Evolutionary conservation across 768 basidiomycete species (phyloP).

Genomic region (Amanita phalloides): DNA sequence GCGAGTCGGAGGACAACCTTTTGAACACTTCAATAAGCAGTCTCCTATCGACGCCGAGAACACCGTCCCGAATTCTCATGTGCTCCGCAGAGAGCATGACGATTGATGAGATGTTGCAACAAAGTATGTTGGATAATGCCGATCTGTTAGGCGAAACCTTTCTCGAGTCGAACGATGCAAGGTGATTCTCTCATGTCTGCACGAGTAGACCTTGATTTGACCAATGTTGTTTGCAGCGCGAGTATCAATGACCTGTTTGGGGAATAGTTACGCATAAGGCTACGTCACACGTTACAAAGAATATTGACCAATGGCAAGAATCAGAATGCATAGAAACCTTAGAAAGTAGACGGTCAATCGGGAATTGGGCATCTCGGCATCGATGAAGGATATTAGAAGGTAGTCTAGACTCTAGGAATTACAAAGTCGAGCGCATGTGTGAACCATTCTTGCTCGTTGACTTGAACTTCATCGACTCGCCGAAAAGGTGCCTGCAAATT

Average conservation of each 20-base stretch:
- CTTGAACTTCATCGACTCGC: too few relatives aligned
- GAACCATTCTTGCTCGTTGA: too few relatives aligned
- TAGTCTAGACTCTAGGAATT: too few relatives aligned
- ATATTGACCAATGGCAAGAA: too few relatives aligned
- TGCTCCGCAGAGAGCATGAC: background rate
- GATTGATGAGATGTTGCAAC: background rate
- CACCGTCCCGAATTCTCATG: background rate
- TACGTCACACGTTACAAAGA: too few relatives aligned
- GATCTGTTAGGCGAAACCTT: background rate
- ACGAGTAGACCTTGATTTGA: background rate
- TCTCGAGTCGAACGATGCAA: background rate
- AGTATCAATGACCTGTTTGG: background rate
- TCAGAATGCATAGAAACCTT: too few relatives aligned
- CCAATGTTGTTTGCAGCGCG: background rate
- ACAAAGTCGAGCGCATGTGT: too few relatives aligned
- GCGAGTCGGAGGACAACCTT: background rate
- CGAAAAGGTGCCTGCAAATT: too few relatives aligned
- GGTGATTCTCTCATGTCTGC: background rate
- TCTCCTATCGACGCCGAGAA: background rate
- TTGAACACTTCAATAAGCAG: background rate
- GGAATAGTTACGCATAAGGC: background rate
- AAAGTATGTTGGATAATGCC: background rate
- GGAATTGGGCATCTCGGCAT: too few relatives aligned
- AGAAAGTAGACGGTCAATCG: too few relatives aligned
- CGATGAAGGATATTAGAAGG: too few relatives aligned